A percentile compares a stretch with the other conserved stretches of the same genome.
Conservation (phyloP, 176 grass and related monocot species). For the Phoenix roebelenii region DNA sequence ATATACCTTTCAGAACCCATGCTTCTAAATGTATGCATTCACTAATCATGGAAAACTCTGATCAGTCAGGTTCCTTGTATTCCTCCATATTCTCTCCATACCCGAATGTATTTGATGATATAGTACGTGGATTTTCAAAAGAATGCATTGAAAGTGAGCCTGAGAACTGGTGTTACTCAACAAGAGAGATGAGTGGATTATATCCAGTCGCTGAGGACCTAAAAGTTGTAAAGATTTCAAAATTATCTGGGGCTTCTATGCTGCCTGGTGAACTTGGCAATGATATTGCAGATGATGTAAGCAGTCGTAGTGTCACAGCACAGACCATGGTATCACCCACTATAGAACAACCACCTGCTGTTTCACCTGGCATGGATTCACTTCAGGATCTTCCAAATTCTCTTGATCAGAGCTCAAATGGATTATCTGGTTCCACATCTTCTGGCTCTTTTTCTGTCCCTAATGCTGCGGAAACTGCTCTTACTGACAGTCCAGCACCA, state of each 20-base stretch:
- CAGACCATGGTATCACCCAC: background rate
- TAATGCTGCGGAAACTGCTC: background rate
- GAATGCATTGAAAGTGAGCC: constrained; percentile 22
- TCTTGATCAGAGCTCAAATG: constrained; percentile 4
- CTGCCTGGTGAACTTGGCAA: background rate
- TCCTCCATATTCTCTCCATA: constrained; percentile 78
- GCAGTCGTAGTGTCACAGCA: background rate
- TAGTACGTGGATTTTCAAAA: constrained; percentile 41
- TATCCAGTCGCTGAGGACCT: constrained; percentile 3
- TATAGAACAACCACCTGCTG: background rate
- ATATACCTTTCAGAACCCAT: constrained; percentile 27
- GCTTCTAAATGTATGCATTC: constrained; percentile 31
- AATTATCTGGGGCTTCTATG: background rate
- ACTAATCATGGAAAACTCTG: constrained; percentile 47
- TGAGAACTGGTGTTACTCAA: constrained; percentile 10
- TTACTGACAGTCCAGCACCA: background rate
- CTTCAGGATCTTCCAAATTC: constrained; percentile 4
- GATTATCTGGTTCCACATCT: background rate
- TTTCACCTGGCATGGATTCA: background rate
- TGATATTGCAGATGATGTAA: background rate
- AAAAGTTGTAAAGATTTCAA: too few species aligned
- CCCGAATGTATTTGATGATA: constrained; percentile 50
- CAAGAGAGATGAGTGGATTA: constrained; percentile 10
- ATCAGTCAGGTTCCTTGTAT: constrained; percentile 45
- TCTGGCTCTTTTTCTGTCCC: background rate